Conservation (phyloP, 805 yeast genomes). For the Metschnikowia matae region DNA sequence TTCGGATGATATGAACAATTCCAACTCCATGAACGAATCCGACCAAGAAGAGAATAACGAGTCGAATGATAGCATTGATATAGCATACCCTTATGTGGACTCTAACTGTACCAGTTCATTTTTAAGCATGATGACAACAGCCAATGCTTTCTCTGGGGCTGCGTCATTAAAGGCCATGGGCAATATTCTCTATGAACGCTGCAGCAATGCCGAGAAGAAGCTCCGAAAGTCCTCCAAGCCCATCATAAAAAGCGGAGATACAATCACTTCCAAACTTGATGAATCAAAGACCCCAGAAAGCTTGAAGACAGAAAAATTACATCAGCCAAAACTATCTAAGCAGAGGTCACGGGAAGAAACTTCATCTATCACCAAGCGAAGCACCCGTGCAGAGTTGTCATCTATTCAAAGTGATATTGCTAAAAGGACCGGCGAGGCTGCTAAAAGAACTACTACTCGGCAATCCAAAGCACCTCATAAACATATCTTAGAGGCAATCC, state of each 20-base stretch:
- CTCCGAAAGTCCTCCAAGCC: background rate
- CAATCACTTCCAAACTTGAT: background rate
- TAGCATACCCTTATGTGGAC: constrained; percentile 24
- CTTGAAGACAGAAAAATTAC: background rate
- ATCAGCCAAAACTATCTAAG: background rate
- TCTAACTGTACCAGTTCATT: constrained; percentile 24
- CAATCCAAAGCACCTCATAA: background rate
- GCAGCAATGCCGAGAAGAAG: constrained; percentile 1
- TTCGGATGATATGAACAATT: background rate
- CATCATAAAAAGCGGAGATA: background rate
- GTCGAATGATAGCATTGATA: constrained; percentile 26
- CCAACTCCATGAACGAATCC: background rate
- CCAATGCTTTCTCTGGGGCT: constrained; percentile 28
- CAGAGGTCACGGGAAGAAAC: background rate
- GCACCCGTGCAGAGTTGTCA: background rate
- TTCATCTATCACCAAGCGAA: background rate
- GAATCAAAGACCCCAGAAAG: background rate
- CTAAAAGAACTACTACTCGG: background rate
- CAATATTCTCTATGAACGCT: constrained; percentile 8
- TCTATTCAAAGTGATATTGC: background rate
- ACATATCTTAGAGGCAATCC: background rate
- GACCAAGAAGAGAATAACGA: background rate
- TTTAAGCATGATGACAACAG: constrained; percentile 27
- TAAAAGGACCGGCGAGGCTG: background rate
- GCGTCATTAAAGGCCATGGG: constrained; percentile 14